Conservation (phyloP, 176 grass and related monocot genomes). For the Otatea glauca region DNA sequence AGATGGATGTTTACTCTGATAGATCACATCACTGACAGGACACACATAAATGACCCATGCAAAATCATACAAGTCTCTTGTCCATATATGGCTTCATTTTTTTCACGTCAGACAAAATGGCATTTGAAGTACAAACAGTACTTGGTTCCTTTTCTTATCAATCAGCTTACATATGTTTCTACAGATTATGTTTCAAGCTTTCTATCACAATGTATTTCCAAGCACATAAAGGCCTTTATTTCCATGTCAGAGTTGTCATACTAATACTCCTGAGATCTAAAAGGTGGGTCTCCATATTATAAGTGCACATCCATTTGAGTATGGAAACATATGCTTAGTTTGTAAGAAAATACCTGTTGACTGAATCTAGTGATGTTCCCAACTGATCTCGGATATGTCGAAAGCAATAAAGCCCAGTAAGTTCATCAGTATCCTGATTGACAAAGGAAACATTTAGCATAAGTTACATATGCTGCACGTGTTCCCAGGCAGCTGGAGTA, state of each 20-base stretch:
- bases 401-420: conserved; percentile 96
- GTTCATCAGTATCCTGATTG: conserved; percentile 90
- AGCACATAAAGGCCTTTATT: conserved; percentile 5
- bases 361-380: conserved; percentile 79
- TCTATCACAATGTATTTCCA: conserved; percentile 2
- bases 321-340: conserved; percentile 14
- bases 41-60: not conserved
- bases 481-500: not conserved
- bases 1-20: conserved; percentile 27
- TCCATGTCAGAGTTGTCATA: not conserved
- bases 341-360: conserved; percentile 69
- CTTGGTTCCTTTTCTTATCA: conserved; percentile 1
- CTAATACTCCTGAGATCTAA: conserved; percentile 30
- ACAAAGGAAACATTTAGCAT: conserved; percentile 39
- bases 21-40: not conserved
- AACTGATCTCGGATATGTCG: conserved; percentile 93
- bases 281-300: conserved; percentile 11
- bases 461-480: conserved; percentile 23
- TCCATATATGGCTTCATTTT: not conserved
- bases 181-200: conserved; percentile 4
- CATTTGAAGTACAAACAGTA: conserved; percentile 33
- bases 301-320: conserved; percentile 1
- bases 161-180: not conserved
- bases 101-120: not conserved
- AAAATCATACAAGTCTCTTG: not conserved